Conservation (phyloP, 306 rosid genomes). For the Aeschynomene evenia region DNA sequence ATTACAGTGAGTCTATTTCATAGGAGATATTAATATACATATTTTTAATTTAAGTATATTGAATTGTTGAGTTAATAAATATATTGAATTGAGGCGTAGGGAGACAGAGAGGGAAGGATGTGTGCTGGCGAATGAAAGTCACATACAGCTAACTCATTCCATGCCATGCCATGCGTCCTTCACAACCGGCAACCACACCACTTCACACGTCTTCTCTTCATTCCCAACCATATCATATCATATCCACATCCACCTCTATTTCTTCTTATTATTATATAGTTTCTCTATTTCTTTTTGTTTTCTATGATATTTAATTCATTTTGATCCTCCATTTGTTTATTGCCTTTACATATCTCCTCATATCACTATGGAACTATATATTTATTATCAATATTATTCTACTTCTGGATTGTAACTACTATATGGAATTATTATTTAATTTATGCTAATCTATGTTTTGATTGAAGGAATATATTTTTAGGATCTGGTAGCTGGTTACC, state of each 20-base stretch:
- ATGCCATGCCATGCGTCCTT: slow-evolving; percentile 30
- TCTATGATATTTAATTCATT: not conserved
- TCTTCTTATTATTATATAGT: too few species aligned
- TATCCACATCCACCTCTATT: not conserved
- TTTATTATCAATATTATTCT: too few species aligned
- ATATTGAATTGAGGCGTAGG: too few species aligned
- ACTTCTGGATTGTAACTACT: not conserved
- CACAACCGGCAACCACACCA: slow-evolving; percentile 22
- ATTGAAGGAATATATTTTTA: not conserved
- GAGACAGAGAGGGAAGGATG: not conserved
- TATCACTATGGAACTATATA: not conserved
- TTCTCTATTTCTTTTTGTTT: not conserved
- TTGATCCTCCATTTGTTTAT: not conserved
- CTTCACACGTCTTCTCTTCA: slow-evolving; percentile 3
- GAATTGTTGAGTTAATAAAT: too few species aligned
- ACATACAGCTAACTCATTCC: too few species aligned
- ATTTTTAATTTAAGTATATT: too few species aligned
- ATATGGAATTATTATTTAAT: not conserved
- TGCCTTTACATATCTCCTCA: not conserved
- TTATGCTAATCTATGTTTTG: not conserved
- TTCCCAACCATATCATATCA: not conserved
- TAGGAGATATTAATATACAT: too few species aligned
- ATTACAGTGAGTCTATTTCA: too few species aligned
- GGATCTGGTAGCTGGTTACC: not conserved
- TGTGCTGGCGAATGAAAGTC: slow-evolving; percentile 11